Evolutionary conservation across 169 alveolate species (phyloP).

Genomic region (Theileria parva): DNA sequence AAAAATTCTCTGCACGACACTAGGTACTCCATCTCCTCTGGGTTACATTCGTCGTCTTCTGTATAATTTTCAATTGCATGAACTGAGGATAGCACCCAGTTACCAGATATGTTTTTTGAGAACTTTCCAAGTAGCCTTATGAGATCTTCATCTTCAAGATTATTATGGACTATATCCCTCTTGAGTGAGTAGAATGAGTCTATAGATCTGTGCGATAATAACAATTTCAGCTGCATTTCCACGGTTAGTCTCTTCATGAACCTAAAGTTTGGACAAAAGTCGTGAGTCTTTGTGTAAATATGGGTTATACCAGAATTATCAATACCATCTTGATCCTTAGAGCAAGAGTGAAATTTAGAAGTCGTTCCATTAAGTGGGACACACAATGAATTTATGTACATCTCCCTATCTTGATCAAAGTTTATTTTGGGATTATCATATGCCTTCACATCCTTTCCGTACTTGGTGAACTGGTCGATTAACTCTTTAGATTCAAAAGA

Average conservation of each 20-base stretch:
- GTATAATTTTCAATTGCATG: conserved; percentile 61
- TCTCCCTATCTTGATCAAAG: conserved; percentile 5
- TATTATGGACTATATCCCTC: conserved; percentile 25
- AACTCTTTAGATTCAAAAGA: conserved; percentile 51
- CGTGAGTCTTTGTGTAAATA: conserved; percentile 24
- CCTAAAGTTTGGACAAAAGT: conserved; percentile 39
- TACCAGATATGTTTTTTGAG: conserved; percentile 50
- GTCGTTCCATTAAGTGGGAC: background rate
- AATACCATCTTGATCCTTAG: background rate
- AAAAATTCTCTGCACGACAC: conserved; percentile 48
- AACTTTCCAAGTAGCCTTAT: conserved; percentile 42
- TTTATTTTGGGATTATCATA: background rate
- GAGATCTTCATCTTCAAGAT: conserved; percentile 20
- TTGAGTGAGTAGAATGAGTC: conserved; percentile 63
- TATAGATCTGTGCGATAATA: conserved; percentile 43
- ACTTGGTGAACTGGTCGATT: conserved; percentile 45
- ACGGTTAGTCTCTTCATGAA: conserved; percentile 56
- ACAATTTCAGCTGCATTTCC: conserved; percentile 51
- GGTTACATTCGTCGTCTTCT: conserved; percentile 54
- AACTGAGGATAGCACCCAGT: conserved; percentile 62
- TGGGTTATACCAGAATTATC: background rate
- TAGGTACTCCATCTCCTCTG: conserved; percentile 49
- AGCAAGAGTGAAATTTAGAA: background rate
- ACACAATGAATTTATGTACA: conserved; percentile 28
- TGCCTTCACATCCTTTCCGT: background rate